A percentile compares a stretch with the other conserved stretches of the same genome.
Conservation (phyloP, 2,329 filamentous ascomycete species). For the Rutstroemia sp. region DNA sequence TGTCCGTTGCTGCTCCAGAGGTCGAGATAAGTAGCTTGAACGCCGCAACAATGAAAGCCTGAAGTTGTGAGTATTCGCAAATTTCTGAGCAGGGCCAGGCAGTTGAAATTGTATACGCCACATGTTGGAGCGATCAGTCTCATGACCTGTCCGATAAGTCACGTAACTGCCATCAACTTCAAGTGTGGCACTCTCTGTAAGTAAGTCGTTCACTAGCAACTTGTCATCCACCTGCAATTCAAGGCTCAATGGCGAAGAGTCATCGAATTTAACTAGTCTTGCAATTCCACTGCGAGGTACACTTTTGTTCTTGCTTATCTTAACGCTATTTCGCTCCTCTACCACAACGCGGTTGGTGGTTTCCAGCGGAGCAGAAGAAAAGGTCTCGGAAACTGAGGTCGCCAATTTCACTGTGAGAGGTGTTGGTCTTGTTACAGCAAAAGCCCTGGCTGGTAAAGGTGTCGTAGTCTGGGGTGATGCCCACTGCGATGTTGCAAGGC, state of each 20-base stretch:
- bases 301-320: slow-evolving; percentile 1
- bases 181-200: neutral
- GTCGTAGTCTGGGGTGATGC: neutral
- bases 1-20: neutral
- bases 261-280: neutral
- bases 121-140: neutral
- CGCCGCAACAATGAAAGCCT: neutral
- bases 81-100: slow-evolving; percentile 1
- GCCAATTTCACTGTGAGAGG: neutral
- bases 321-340: neutral
- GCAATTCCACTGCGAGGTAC: neutral
- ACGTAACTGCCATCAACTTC: neutral
- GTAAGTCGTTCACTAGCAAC: slow-evolving; percentile 7
- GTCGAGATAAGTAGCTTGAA: neutral
- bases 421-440: neutral
- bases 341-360: neutral
- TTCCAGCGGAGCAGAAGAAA: neutral
- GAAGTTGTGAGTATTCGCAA: neutral
- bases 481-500: neutral
- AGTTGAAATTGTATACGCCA: slow-evolving; percentile 14
- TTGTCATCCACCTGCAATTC: neutral
- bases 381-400: neutral
- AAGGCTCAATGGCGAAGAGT: neutral
- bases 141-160: slow-evolving; percentile 7
- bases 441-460: neutral